Base-by-base conservation (phyloP, 2,329 filamentous ascomycete genomes). In the Aspergillus arachidicola region DNA sequence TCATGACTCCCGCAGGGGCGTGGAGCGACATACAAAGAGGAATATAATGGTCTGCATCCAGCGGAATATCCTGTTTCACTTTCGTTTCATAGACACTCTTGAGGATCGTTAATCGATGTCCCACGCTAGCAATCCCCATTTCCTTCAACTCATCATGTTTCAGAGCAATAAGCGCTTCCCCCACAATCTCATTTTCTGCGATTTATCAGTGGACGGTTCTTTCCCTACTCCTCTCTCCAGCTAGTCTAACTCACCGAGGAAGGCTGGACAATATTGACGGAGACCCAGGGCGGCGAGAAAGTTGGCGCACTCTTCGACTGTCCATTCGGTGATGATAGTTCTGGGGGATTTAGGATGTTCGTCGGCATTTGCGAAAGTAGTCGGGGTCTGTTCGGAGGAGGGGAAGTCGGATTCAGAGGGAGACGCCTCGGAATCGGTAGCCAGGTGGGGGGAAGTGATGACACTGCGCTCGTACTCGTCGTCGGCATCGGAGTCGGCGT, bases 61-160 rank as follows among this genome's bases (percentile, higher is more conserved):
- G 87, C 19, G 92, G 91, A 64, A 98, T 87, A 72, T 96, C 93
- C 74, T 97, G 94, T 68, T 93, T 93, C 77, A 94, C 90, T 82
- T 99, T 99, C 74, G 95, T 90, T 74, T 98, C 94, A 80, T 97
- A 98, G 60, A 98, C 93, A 72, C 89, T 94, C 81, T 97, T 98
- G 63, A 99, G 85, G 62, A 99, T 96, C 26, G 93, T 96, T 72
- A 99, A 84, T 64, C 95, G 90, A 81, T 99, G 95, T 46, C 95
- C 95, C 55, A 97, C 93, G 80, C 94, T 98, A 66, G 85, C 84
- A 68, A 99, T 91, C 55, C 94, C 94, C 89, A 98, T 94, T 75
- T 96, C 93, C 79, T 96, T 97, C 71, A 99, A 83, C 76, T 98
- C 94, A 62, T 96, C 92, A 76, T 98, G 95, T 67, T 91, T 90